Evolutionary conservation across 176 grass and related monocot species (phyloP), one percentile per base, ranked within the genome.

Genomic region (Areca catechu): DNA sequence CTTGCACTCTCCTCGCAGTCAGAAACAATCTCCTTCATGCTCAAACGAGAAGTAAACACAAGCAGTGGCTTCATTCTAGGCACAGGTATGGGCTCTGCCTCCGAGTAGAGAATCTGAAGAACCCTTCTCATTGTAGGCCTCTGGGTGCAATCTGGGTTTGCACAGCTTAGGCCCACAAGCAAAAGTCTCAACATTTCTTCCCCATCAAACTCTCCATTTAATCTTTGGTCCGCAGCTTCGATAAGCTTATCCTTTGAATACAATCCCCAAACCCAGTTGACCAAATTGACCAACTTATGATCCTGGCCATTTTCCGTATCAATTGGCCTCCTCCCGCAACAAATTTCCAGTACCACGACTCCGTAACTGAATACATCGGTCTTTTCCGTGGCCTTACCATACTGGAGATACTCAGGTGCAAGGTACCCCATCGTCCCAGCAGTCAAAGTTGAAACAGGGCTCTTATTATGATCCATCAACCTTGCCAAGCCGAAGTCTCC

Each of bases 361-460:
- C 91, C 91, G 20, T 96, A 96, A 68, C 91, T 96, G 68, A 96
- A 96, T 3, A 96, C 86, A 63, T 96, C 86, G 22, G 91, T 87
- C 77, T 87, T 80, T 29, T 96, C 86, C 0, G 86, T 96, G 21
- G 91, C 91, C 74, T 90, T 96, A 19, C 91, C 91, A 12, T 75
- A 96, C 62, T 96, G 91, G 4, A 96, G 77, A 61, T 96, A 96
- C 71, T 96, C 91, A 1, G 91, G 91, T 15, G 91, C 91, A 0
- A 96, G 86, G 77, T 96, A 96, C 1, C 83, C 91, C 91, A 96
- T 96, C 5, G 91, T 96, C 1, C 91, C 91, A 0, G 91, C 86
- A 7, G 86, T 96, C 47, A 96, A 80, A 22, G 86, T 96, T 24
- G 91, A 96, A 5, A 90, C 77, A 3, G 86, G 91, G 61, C 91